Evolutionary conservation across 108 stramenopile species (phyloP).

Genomic region (Nitzschia sp.): DNA sequence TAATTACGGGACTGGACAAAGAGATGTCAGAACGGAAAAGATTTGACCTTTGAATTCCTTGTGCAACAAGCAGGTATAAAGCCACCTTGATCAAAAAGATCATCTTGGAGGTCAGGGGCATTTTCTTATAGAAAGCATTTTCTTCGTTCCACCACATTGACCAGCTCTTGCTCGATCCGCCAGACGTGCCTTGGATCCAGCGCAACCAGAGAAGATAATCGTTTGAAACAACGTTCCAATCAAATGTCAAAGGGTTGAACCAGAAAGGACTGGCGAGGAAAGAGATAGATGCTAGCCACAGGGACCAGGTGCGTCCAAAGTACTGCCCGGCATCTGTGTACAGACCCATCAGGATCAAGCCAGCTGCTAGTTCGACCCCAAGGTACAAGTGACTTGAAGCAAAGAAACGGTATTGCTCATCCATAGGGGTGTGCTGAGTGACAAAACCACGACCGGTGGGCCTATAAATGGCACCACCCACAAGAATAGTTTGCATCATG

Average conservation of each 20-base stretch:
- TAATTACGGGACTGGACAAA: slow-evolving; percentile 64
- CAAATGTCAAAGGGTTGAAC: slow-evolving; percentile 99
- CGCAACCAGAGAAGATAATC: slow-evolving; percentile 86
- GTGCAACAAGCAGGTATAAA: slow-evolving; percentile 77
- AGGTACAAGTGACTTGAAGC: slow-evolving; percentile 97
- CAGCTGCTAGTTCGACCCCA: slow-evolving; percentile 93
- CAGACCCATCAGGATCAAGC: slow-evolving; percentile 87
- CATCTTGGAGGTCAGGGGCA: slow-evolving; percentile 77
- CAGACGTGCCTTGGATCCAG: slow-evolving; percentile 90
- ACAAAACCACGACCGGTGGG: slow-evolving; percentile 99
- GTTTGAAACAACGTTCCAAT: slow-evolving; percentile 85
- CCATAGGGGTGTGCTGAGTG: slow-evolving; percentile 94
- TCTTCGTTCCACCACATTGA: slow-evolving; percentile 96
- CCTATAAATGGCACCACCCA: slow-evolving; percentile 97
- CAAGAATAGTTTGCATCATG: slow-evolving; percentile 96
- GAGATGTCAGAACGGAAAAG: slow-evolving; percentile 74
- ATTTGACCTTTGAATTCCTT: slow-evolving; percentile 82
- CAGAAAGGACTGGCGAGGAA: slow-evolving; percentile 99
- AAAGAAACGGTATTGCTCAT: slow-evolving; percentile 96
- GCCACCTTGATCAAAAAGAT: slow-evolving; percentile 81
- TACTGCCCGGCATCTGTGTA: slow-evolving; percentile 91
- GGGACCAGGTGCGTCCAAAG: slow-evolving; percentile 95
- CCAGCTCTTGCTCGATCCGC: slow-evolving; percentile 88
- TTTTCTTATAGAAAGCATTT: slow-evolving; percentile 80
- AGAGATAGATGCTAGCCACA: slow-evolving; percentile 94